Base-by-base conservation (phyloP, 1,284 basidiomycete species). In the Takashimella tepidaria region DNA sequence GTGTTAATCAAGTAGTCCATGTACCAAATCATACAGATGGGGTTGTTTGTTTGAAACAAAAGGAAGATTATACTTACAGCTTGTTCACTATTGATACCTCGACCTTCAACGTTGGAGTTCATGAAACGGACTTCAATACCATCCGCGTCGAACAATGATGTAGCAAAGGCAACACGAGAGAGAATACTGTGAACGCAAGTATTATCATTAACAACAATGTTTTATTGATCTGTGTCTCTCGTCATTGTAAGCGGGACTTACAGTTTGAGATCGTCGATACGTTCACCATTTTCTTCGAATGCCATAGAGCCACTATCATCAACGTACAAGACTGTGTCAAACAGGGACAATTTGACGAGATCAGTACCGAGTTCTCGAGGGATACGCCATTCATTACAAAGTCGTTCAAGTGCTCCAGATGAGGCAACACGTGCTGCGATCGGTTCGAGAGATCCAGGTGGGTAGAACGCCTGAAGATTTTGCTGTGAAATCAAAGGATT, bases 81-180 rank as follows among this genome's bases (percentile, higher is more conserved):
- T 8, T 60, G 59, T 58, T 79, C 78, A 41, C 61, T 68, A 26
- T 62, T 67, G 59, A 79, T 73, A 58, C 72, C 69, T 69, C 78
- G 74, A 41, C 77, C 78, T 53, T 78, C 72, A 27, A 74, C 54
- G 41, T 66, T 64, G 44, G 66, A 72, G 70, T 79, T 78, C 69
- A 79, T 75, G 71, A 79, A 78, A 52, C 76, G 63, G 47, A 77
- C 72, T 56, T 71, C 67, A 57, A 79, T 77, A 47, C 78, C 78
- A 55, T 79, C 78, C 10, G 69, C 61, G 63, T 79, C 78, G 60
- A 79, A 78, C n/a, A 79, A 62, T 4, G 72, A 71, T 0, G 74
- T 71, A 16, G 74, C 77, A 45, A 63, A 72, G n/a, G 77, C 74
- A 45, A 78, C 76, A 45, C 70, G 63, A n/a, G 66, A 73, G 47